Evolutionary conservation across 164 flowering plant species (phyloP).

Genomic region (Annona squamosa): DNA sequence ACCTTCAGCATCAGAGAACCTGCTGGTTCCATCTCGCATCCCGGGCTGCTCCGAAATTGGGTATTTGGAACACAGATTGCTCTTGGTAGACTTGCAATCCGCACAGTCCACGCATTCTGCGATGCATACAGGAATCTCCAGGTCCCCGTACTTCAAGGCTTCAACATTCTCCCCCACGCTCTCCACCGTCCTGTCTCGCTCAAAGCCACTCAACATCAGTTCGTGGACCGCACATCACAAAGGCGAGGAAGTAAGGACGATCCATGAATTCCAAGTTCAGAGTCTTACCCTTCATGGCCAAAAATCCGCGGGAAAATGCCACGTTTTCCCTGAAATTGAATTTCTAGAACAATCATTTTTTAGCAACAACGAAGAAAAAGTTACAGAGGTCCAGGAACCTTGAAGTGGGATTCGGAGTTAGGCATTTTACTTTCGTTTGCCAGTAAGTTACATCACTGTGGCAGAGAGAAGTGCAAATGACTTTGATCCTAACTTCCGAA

Average conservation of each 20-base stretch:
- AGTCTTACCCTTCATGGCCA: slow-evolving; percentile 48
- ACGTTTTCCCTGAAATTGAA: slow-evolving; percentile 22
- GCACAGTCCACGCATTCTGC: slow-evolving; percentile 49
- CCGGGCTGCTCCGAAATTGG: background rate
- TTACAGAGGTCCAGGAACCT: too few species aligned
- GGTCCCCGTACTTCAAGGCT: slow-evolving; percentile 50
- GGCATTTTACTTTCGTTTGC: slow-evolving; percentile 20
- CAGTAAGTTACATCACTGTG: slow-evolving; percentile 50
- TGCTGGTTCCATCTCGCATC: slow-evolving; percentile 45
- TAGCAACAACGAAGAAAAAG: too few species aligned
- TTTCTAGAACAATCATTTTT: too few species aligned
- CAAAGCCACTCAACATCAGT: background rate
- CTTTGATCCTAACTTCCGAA: slow-evolving; percentile 49
- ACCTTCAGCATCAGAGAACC: slow-evolving; percentile 40
- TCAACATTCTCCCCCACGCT: slow-evolving; percentile 56
- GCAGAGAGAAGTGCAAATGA: slow-evolving; percentile 61
- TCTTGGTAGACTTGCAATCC: slow-evolving; percentile 46
- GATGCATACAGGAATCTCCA: slow-evolving; percentile 45
- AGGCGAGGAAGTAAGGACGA: background rate
- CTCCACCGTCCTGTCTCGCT: slow-evolving; percentile 43
- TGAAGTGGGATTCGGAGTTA: too few species aligned
- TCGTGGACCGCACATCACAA: background rate
- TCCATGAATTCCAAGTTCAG: background rate
- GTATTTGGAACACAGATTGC: slow-evolving; percentile 43
- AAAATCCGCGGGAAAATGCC: slow-evolving; percentile 42